Base-by-base conservation (phyloP, 106 monocot species). In the Dioscorea alata region DNA sequence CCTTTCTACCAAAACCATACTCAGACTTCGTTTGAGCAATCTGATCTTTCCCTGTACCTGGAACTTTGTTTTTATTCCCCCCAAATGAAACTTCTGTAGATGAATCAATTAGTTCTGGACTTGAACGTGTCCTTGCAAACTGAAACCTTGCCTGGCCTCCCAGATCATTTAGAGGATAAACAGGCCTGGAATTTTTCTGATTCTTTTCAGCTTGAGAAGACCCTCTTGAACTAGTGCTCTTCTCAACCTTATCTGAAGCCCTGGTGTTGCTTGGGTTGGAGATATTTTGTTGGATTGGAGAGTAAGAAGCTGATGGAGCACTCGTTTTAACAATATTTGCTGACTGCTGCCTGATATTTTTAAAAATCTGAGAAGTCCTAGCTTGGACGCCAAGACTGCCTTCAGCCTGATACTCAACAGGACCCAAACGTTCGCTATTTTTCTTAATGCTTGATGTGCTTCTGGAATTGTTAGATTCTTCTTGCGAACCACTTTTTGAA, bases 41-140 rank as follows among this genome's bases (percentile, higher is more conserved):
- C 20, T 75, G 63, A 23, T 66, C 70, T 81, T 90, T 83, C 16
- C 58, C 69, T n/a, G 61, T 61, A 31, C 83, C 77, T 48, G 67
- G 28, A 21, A 73, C 64, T 74, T 66, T 70, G 57, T n/a, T 67
- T 50, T 18, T 82, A 56, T 75, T 81, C n/a, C 63, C 75, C 60
- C 50, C 63, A 73, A 77, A 69, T 4, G 71, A 68, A 58, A 69
- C 60, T 8, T 76, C 80, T 18, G 66, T 22, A 60, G 85, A 79
- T 56, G 90, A 23, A 53, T 80, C 83, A 23, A 80, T 82, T 57
- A 96, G 73, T 31, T 86, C 88, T 51, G 96, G 91, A 72, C 88
- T 96, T 17, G 96, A 96, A 16, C 62, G 86, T 25, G 91, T 89
- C 76, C 96, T 86, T 42, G 78, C 74, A 75, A 96, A 88, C 9